phyloP scores from a whole-genome alignment of 768 basidiomycete genomes.

The Lentinus brumalis region DNA sequence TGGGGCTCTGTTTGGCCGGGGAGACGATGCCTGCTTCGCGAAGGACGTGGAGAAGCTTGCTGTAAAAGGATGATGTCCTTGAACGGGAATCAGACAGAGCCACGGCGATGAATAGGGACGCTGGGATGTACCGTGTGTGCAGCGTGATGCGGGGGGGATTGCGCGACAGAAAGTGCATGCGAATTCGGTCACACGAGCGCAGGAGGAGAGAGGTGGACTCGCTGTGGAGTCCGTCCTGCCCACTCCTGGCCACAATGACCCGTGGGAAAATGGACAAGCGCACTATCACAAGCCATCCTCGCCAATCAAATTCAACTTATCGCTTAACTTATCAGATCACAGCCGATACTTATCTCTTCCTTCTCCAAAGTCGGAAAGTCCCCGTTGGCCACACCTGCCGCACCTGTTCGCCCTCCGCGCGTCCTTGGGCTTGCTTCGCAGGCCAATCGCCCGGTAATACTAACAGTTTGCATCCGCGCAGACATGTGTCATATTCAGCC shows the following conservation, averaged over 20 bases:
- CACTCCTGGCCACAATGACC: conserved; percentile 6
- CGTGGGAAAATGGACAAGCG: conserved; percentile 10
- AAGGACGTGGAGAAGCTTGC: conserved; percentile 20
- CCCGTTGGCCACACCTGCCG: no score
- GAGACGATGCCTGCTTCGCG: conserved; percentile 18
- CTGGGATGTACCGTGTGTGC: not conserved
- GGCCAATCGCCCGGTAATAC: no score
- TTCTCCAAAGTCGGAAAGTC: no score
- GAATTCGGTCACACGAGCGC: conserved; percentile 25
- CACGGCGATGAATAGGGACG: conserved; percentile 11
- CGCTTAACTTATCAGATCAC: not conserved
- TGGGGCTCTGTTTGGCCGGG: conserved; percentile 10
- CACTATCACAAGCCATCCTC: conserved; percentile 12
- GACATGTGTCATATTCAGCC: not conserved
- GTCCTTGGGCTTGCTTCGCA: no score
- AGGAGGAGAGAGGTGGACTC: not conserved
- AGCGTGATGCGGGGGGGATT: not conserved
- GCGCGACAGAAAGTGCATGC: not conserved
- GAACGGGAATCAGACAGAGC: conserved; percentile 15
- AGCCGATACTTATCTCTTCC: not conserved
- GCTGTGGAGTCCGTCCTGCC: not conserved
- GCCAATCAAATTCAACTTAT: not conserved
- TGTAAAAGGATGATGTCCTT: conserved; percentile 18
- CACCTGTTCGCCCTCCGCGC: no score
- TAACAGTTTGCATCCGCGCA: no score